Evolutionary conservation across 495 filamentous ascomycete species (phyloP), one percentile per base, ranked within the genome.

Genomic region (Daldinia loculata): DNA sequence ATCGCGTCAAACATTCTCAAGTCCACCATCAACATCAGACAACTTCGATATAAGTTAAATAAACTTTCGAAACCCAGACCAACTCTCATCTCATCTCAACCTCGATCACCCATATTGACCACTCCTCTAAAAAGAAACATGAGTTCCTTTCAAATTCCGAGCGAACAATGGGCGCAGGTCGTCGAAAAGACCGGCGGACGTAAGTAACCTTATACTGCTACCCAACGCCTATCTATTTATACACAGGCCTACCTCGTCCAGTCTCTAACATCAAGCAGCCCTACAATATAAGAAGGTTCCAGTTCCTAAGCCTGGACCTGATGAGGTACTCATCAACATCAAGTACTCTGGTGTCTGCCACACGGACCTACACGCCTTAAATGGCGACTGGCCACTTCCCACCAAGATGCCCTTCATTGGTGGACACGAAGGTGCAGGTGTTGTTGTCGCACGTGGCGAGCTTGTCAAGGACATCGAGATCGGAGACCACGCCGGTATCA

Each of bases 271-370:
- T 62, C 30, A 12, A 17, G 17, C 38, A 87, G 85, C 90, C 9
- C 83, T 89, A 60, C 78, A 89, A 56, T 94, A 91, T 87, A 96
- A 97, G 80, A 85, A 92, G 79, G 93, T 97, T 75, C 88, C 89
- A 69, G 93, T 96, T 53, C 85, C 85, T 56, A 86, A 87, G 74
- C 94, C 94, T 4, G 91, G 89, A 4, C 89, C 94, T 2, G 93
- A 96, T 81, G 91, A 98, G 80, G 91, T 98, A 69, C 88, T 97
- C 41, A 82, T 98, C 79, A 93, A 96, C 82, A 89, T 98, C 84
- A 92, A 92, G 79, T 98, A 90, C 86, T 91, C 92, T 6, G 94
- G 94, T 76, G 94, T 98, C 64, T 97, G 94, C 84, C 93, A 97
- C 84, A 97, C 94, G 0, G 91, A 93, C 76, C 82, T 93, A 24